Evolutionary conservation across 2,329 filamentous ascomycete species (phyloP).

Genomic region (Alternaria burnsii): DNA sequence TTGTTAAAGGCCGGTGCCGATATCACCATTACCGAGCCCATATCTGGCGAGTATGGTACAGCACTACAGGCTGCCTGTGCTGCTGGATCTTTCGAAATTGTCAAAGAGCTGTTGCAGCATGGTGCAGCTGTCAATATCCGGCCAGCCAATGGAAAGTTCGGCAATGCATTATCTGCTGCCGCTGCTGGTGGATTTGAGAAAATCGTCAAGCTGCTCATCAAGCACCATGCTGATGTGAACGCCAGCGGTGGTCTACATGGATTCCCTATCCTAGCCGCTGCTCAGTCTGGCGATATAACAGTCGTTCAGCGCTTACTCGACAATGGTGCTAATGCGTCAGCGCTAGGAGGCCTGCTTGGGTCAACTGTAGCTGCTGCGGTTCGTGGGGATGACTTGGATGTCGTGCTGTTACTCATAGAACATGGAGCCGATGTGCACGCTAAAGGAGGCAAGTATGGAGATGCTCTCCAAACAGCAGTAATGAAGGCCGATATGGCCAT

Average conservation of each 20-base stretch:
- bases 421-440: constrained; percentile 30
- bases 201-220: constrained; percentile 23
- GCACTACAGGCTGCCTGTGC: constrained; percentile 33
- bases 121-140: constrained; percentile 27
- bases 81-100: constrained; percentile 21
- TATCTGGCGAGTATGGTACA: constrained; percentile 29
- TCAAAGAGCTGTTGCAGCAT: constrained; percentile 23
- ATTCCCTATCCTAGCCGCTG: constrained; percentile 28
- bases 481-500: constrained; percentile 24
- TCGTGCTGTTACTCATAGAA: constrained; percentile 33
- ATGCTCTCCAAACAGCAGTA: constrained; percentile 25
- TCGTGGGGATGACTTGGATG: constrained; percentile 20
- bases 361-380: constrained; percentile 28
- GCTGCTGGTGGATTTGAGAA: constrained; percentile 14
- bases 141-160: constrained; percentile 25
- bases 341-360: constrained; percentile 17
- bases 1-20: constrained; percentile 26
- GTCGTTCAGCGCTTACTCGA: constrained; percentile 24
- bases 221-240: constrained; percentile 28
- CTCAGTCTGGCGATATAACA: constrained; percentile 17
- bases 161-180: constrained; percentile 23
- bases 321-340: constrained; percentile 22
- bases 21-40: constrained; percentile 14
- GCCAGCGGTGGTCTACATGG: constrained; percentile 26
- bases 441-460: constrained; percentile 30